phyloP scores from a whole-genome alignment of 2,329 filamentous ascomycete species.

The Xylaria sp. region DNA sequence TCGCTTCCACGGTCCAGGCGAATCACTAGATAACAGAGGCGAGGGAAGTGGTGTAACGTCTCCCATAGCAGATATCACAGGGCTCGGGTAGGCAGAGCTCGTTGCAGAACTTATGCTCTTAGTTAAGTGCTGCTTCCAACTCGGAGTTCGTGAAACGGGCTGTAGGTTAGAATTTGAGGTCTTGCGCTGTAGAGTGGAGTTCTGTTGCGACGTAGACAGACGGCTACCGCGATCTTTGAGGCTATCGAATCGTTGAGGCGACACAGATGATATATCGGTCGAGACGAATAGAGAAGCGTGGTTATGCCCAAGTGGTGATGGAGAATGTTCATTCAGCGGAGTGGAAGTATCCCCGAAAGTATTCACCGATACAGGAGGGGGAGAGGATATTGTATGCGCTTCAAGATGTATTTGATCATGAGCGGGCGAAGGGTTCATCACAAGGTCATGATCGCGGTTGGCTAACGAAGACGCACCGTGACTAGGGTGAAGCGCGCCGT shows the following conservation, averaged over 20 bases:
- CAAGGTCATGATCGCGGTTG: constrained; percentile 24
- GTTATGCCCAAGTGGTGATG: constrained; percentile 37
- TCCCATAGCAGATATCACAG: constrained; percentile 78
- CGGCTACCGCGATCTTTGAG: constrained; percentile 51
- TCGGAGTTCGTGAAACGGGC: constrained; percentile 69
- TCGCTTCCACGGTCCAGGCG: constrained; percentile 74
- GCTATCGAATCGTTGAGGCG: constrained; percentile 50
- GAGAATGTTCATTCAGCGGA: constrained; percentile 39
- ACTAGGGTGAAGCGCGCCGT: constrained; percentile 37
- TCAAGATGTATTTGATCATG: constrained; percentile 51
- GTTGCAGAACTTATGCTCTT: constrained; percentile 67
- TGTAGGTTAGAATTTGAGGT: constrained; percentile 59
- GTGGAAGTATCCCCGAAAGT: constrained; percentile 36
- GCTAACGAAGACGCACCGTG: constrained; percentile 33
- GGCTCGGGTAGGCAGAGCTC: constrained; percentile 77
- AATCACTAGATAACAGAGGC: constrained; percentile 73
- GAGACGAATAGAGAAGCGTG: constrained; percentile 53
- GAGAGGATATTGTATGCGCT: constrained; percentile 55
- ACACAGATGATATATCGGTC: constrained; percentile 51
- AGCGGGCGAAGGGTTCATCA: constrained; percentile 38
- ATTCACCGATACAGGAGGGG: constrained; percentile 48
- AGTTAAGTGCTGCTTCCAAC: constrained; percentile 67
- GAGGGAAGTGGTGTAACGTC: constrained; percentile 84
- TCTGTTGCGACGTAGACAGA: constrained; percentile 49
- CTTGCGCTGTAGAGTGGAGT: constrained; percentile 53